A percentile compares a stretch with the other conserved stretches of the same genome.
Conservation (phyloP, 352 stramenopile species). For the Phytophthora nicotianae region DNA sequence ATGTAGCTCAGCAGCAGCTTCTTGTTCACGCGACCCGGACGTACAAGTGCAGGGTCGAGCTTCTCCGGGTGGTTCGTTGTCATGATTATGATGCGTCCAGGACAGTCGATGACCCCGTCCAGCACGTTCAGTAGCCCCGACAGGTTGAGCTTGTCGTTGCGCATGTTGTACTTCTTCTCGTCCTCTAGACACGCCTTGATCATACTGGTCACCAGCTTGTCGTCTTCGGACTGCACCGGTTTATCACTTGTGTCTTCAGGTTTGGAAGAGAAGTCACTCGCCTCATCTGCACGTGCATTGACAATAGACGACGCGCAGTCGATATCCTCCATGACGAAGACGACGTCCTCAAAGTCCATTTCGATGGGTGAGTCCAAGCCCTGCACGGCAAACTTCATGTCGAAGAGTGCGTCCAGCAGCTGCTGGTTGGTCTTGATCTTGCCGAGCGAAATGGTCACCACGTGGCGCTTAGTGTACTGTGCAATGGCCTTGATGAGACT, state of each 20-base stretch:
- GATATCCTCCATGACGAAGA: constrained; percentile 93
- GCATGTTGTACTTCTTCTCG: constrained; percentile 34
- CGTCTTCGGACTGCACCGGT: constrained; percentile 22
- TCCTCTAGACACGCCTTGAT: constrained; percentile 39
- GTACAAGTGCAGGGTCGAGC: constrained; percentile 91
- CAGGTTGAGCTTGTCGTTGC: constrained; percentile 72
- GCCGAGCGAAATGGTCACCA: constrained; percentile 75
- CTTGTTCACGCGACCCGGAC: constrained; percentile 91
- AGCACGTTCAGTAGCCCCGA: constrained; percentile 87
- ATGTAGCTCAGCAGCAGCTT: constrained; percentile 81
- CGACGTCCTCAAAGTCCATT: constrained; percentile 83
- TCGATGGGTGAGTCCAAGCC: constrained; percentile 69
- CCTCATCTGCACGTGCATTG: constrained; percentile 43
- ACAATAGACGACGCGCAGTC: constrained; percentile 85
- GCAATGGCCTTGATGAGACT: constrained; percentile 90
- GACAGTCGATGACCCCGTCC: constrained; percentile 91
- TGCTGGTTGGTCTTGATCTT: constrained; percentile 87
- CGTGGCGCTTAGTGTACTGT: constrained; percentile 74
- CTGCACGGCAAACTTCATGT: constrained; percentile 65
- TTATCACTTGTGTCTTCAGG: constrained; percentile 3
- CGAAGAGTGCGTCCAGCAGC: constrained; percentile 81
- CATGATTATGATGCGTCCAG: constrained; percentile 93
- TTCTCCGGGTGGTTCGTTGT: constrained; percentile 94
- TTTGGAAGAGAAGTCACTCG: constrained; percentile 47
- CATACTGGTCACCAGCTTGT: constrained; percentile 43